Evolutionary conservation across 2,329 filamentous ascomycete genomes (phyloP).

Genomic region (Kalaharituber pfeilii): DNA sequence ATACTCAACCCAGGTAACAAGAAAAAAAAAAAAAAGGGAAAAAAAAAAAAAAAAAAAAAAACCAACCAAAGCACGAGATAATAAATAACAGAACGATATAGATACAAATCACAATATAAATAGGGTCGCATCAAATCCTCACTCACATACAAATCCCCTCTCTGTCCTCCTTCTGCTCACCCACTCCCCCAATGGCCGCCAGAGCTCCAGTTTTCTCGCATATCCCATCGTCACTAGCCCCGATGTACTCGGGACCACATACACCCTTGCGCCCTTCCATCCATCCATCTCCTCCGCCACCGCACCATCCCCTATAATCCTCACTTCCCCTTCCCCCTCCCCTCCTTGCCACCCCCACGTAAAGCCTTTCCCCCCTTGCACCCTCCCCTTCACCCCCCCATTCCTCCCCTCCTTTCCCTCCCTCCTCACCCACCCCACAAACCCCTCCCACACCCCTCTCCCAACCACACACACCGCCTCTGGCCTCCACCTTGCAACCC

Average conservation of each 20-base stretch:
- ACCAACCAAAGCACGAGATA: not conserved
- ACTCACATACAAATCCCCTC: conserved; percentile 24
- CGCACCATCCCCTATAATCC: not conserved
- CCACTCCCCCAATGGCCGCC: conserved; percentile 72
- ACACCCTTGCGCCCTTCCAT: conserved; percentile 63
- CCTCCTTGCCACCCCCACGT: conserved; percentile 63
- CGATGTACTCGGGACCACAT: conserved; percentile 81
- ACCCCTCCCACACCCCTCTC: conserved; percentile 59
- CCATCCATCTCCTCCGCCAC: conserved; percentile 26
- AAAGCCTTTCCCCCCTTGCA: conserved; percentile 49
- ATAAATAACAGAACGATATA: not conserved
- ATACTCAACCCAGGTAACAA: conserved; percentile 10
- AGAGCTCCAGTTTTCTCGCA: conserved; percentile 69
- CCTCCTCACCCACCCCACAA: not conserved
- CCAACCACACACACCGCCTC: conserved; percentile 66
- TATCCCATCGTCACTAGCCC: conserved; percentile 62
- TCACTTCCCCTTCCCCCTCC: not conserved
- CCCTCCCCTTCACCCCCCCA: conserved; percentile 40
- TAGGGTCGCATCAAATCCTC: too few species aligned
- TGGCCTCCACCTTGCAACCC: conserved; percentile 51
- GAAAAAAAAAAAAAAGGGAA: conserved; percentile 4
- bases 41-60: not conserved
- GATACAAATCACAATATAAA: not conserved
- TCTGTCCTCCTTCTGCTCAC: conserved; percentile 41
- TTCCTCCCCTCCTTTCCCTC: conserved; percentile 45